Percentiles rank a stretch among this genome's conserved stretches.
Evolutionary conservation across 495 filamentous ascomycete species (phyloP).

Genomic region (Penicillium waksmanii): DNA sequence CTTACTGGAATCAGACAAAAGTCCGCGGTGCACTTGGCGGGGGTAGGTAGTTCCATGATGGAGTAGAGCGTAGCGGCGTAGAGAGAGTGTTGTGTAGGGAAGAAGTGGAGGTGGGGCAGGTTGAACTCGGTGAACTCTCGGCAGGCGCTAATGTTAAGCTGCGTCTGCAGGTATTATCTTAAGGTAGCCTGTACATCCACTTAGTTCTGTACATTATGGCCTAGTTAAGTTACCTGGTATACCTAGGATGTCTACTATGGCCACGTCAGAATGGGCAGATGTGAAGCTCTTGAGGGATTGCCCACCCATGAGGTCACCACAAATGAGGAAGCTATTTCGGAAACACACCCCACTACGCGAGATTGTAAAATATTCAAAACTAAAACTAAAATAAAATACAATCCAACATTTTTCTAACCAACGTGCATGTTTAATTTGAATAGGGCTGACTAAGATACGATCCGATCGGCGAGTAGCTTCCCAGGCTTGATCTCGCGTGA

Average conservation of each 20-base stretch:
- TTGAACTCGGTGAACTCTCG: neutral
- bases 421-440: too few relatives aligned
- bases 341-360: too few relatives aligned
- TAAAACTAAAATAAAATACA: too few relatives aligned
- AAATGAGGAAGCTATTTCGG: too few relatives aligned
- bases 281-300: too few relatives aligned
- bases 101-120: constrained; percentile 3
- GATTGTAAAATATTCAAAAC: too few relatives aligned
- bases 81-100: neutral
- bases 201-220: too few relatives aligned
- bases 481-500: constrained; percentile 7
- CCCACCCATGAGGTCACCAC: too few relatives aligned
- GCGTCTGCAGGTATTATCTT: neutral
- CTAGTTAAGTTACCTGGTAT: too few relatives aligned
- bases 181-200: neutral
- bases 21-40: constrained; percentile 70
- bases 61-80: neutral
- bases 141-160: neutral
- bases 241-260: too few relatives aligned
- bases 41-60: constrained; percentile 56
- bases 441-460: neutral
- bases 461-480: constrained; percentile 14
- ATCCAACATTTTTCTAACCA: too few relatives aligned
- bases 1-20: constrained; percentile 82
- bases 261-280: too few relatives aligned